Evolutionary conservation across 1,284 basidiomycete species (phyloP).

Genomic region (Sporisorium graminicola): DNA sequence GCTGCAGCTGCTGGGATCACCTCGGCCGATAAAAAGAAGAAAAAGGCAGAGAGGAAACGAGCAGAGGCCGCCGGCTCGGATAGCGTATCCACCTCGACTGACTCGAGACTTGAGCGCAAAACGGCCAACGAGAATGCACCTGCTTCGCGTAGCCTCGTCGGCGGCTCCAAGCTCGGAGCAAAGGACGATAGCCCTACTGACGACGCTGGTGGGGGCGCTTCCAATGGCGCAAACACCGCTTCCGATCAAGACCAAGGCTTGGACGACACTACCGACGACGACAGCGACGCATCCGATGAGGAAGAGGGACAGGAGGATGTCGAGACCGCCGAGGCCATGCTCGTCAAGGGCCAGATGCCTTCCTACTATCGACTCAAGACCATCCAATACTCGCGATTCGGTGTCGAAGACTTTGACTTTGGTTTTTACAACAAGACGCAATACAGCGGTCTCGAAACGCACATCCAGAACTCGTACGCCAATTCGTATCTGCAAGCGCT

Average conservation of each 20-base stretch:
- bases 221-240: not conserved
- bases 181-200: conserved; percentile 14
- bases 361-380: conserved; percentile 90
- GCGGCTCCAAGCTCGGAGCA: conserved; percentile 10
- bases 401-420: conserved; percentile 99
- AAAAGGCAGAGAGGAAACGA: conserved; percentile 37
- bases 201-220: not conserved
- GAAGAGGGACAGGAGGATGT: conserved; percentile 51
- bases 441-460: conserved; percentile 93
- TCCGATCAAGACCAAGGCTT: conserved; percentile 7
- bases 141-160: not conserved
- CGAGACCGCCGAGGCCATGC: conserved; percentile 43
- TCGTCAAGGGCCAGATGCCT: conserved; percentile 74
- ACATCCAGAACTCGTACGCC: conserved; percentile 97
- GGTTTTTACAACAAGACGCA: conserved; percentile 76
- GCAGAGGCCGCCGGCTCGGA: conserved; percentile 32
- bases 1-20: conserved; percentile 38
- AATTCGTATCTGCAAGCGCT: conserved; percentile 91
- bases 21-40: conserved; percentile 42
- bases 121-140: conserved; percentile 3
- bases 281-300: conserved; percentile 43
- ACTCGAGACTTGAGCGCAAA: conserved; percentile 20
- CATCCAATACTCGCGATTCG: conserved; percentile 98
- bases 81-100: conserved; percentile 21
- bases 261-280: conserved; percentile 11